Evolutionary conservation across 1,284 basidiomycete genomes (phyloP), one percentile per base, ranked within the genome.

Genomic region (Puccinia novopanici): DNA sequence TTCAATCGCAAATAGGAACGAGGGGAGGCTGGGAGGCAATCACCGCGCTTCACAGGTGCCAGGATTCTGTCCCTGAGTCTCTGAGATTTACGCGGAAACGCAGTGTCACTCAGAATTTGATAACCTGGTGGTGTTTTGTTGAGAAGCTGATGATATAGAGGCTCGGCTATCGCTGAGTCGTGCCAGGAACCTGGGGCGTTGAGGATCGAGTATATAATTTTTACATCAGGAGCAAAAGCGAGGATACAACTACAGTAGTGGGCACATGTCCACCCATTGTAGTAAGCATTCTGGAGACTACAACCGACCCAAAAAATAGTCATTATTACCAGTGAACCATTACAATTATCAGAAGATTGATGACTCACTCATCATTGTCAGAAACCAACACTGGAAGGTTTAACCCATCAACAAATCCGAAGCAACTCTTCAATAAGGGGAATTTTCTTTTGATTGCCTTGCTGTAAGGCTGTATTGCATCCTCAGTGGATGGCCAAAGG

Each of bases 161-260:
- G 84, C 0, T 82, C 82, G 1, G 88, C 87, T 74, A 88, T 85
- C 27, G 82, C 83, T 5, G 88, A 85, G 82, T 89, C 87, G 83
- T 89, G 88, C 88, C 88, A 89, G 76, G 88, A 89, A 0, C 88
- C 88, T 89, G 45, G 87, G 57, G n/a, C n/a, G n/a, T n/a, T n/a
- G n/a, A n/a, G n/a, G n/a, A n/a, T n/a, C n/a, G n/a, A n/a, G n/a
- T n/a, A n/a, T n/a, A n/a, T n/a, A n/a, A n/a, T n/a, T n/a, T n/a
- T n/a, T n/a, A n/a, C n/a, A n/a, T n/a, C n/a, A n/a, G n/a, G n/a
- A n/a, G n/a, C n/a, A n/a, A n/a, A n/a, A n/a, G n/a, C n/a, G n/a
- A n/a, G n/a, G n/a, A n/a, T n/a, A n/a, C n/a, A n/a, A n/a, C n/a
- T n/a, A n/a, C n/a, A n/a, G n/a, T n/a, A n/a, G n/a, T n/a, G n/a